Conservation (phyloP, 2,329 filamentous ascomycete genomes). For the Penicillium sp. region DNA sequence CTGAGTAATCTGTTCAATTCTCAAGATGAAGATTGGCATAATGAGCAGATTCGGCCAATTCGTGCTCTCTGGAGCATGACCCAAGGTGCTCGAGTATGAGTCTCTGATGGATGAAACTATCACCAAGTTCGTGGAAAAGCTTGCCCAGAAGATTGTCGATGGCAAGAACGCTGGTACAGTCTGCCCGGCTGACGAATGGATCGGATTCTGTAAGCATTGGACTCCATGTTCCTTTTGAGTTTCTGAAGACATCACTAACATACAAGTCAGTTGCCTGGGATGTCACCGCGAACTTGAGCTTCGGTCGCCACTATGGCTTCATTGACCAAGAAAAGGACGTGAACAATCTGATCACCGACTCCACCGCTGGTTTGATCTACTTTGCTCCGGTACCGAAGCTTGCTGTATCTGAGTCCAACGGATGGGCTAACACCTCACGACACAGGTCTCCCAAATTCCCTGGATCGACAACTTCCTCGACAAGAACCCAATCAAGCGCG, state of each 20-base stretch:
- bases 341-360: conserved; percentile 25
- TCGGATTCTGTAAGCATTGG: conserved; percentile 23
- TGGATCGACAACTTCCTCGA: conserved; percentile 32
- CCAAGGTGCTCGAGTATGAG: conserved; percentile 31
- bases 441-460: conserved; percentile 27
- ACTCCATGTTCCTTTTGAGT: neutral
- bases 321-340: conserved; percentile 33
- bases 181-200: conserved; percentile 24
- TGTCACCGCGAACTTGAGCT: conserved; percentile 27
- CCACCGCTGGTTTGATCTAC: conserved; percentile 27
- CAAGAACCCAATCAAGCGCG: conserved; percentile 32
- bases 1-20: conserved; percentile 30
- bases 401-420: neutral
- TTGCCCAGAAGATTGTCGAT: conserved; percentile 24
- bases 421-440: neutral
- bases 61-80: conserved; percentile 30
- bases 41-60: conserved; percentile 28
- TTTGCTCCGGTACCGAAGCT: conserved; percentile 22
- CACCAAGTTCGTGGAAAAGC: conserved; percentile 27
- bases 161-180: conserved; percentile 18
- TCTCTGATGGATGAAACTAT: conserved; percentile 31
- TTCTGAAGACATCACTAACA: neutral
- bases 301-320: conserved; percentile 28
- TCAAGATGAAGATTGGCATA: conserved; percentile 32
- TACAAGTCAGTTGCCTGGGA: conserved; percentile 23